Base-by-base conservation (phyloP, 1,139 yeast species). In the Candida smagusa region DNA sequence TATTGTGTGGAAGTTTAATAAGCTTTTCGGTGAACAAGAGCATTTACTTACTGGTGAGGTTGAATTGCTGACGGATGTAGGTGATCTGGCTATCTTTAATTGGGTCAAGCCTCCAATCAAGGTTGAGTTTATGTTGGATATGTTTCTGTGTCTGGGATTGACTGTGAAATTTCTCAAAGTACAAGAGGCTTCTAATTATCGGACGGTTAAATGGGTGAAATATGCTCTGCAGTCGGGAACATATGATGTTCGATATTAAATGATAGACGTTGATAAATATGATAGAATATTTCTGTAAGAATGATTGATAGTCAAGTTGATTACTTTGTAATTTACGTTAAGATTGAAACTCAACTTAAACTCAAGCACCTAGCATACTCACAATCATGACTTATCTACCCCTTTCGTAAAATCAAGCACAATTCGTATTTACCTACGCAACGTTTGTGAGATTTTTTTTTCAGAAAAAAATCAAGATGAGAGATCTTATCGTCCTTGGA, bases 201-300 rank as follows among this genome's bases (percentile, higher is more conserved):
- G 76, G 33, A 81, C 95, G 1, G 80, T 87, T 13, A 90, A 90
- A 56, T 89, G 95, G 95, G 94, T 89, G 32, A 77, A 86, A 50
- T 90, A 90, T 57, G 59, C 76, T 12, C 75, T 90, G 1, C 76
- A 72, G 45, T 81, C 90, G 0, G 96, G 96, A 1, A 77, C 85
- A 5, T 88, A 86, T 50, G 96, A 88, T 45, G 72, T 87, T 9
- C 67, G 96, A 41, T 80, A 80, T 45, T 83, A 26, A 25, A 6
- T 8, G 28, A 9, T 9, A 8, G 19, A 16, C 27, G 6, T 23
- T 23, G 6, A 9, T 9, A 9, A 11, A 24, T 24, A 24, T 4
- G 6, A 24, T 9, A 24, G n/a, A 24, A 24, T 9, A 9, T 24
- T 24, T 24, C 3, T 24, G n/a, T 3, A 24, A 9, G n/a, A 24